A percentile compares a stretch with the other conserved stretches of the same genome.
phyloP scores from a whole-genome alignment of 257 asterid species.

The Solanum virginianum region DNA sequence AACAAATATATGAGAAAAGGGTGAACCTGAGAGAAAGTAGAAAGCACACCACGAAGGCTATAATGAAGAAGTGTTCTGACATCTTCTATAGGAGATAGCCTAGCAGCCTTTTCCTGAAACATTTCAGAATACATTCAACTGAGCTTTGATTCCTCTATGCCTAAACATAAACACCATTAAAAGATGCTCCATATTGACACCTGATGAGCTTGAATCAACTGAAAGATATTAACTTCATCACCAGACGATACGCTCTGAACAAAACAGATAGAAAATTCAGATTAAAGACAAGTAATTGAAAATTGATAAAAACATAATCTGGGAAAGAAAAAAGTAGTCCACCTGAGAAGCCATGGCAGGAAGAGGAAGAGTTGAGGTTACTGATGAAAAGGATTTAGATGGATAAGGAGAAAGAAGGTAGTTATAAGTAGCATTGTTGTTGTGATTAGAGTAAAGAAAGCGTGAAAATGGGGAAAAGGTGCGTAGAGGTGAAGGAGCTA shows the following conservation, averaged over 20 bases:
- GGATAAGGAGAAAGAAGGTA: neutral
- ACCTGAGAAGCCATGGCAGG: conserved; percentile 9
- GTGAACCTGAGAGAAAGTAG: conserved; percentile 73
- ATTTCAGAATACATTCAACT: neutral
- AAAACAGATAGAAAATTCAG: neutral
- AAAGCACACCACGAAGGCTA: conserved; percentile 74
- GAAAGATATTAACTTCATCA: conserved; percentile 28
- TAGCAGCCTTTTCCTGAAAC: conserved; percentile 66
- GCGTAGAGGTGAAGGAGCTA: conserved; percentile 9
- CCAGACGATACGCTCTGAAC: conserved; percentile 27
- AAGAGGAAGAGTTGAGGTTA: neutral
- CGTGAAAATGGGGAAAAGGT: conserved; percentile 2
- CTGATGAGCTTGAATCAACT: conserved; percentile 82
- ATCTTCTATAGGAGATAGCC: conserved; percentile 78
- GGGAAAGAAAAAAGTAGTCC: neutral
- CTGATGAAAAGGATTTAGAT: neutral
- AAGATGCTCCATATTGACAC: conserved; percentile 9
- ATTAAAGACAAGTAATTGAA: neutral
- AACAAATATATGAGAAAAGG: neutral
- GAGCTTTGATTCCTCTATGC: neutral
- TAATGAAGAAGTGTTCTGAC: conserved; percentile 65
- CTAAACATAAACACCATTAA: neutral
- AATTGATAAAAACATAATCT: neutral
- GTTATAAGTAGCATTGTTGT: neutral
- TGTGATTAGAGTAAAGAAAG: neutral